These are phyloP conservation scores for Xylaria cubensis DNA, from an alignment of 495 filamentous ascomycete genomes.

Conservation along the genomic window DNA sequence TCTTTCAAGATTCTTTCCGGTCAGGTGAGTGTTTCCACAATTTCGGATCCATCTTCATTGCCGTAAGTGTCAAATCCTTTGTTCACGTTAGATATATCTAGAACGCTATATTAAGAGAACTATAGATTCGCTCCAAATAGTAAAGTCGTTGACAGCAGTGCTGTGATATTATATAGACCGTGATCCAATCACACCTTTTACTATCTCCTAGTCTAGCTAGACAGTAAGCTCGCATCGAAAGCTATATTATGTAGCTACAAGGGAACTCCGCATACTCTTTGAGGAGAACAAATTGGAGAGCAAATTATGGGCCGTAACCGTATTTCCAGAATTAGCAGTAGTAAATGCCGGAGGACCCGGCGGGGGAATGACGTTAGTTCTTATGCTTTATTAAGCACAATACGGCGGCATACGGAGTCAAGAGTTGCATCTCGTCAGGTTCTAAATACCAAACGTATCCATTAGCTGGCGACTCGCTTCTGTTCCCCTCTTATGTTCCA, in stretches of 20 bases:
- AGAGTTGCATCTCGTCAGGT: background rate
- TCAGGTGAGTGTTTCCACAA: background rate
- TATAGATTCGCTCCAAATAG: background rate
- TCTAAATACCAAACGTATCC: background rate
- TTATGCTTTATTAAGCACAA: conserved; percentile 1
- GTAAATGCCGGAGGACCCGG: background rate
- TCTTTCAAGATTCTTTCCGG: background rate
- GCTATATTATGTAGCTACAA: background rate
- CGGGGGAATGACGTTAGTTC: background rate
- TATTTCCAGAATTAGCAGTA: background rate
- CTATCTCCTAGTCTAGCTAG: background rate
- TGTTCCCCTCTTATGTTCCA: background rate
- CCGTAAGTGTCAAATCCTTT: background rate
- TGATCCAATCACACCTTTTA: background rate
- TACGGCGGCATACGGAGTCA: background rate
- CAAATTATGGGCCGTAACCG: background rate
- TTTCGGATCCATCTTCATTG: background rate
- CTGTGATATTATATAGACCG: background rate
- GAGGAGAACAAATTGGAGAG: background rate
- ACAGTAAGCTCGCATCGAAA: background rate
- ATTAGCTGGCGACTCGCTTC: background rate
- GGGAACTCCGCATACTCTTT: background rate
- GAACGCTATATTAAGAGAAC: background rate
- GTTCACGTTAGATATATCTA: background rate
- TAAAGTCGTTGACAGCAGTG: background rate